Evolutionary conservation across 2,329 filamentous ascomycete species (phyloP).

Genomic region (Myriosclerotinia scirpicola): DNA sequence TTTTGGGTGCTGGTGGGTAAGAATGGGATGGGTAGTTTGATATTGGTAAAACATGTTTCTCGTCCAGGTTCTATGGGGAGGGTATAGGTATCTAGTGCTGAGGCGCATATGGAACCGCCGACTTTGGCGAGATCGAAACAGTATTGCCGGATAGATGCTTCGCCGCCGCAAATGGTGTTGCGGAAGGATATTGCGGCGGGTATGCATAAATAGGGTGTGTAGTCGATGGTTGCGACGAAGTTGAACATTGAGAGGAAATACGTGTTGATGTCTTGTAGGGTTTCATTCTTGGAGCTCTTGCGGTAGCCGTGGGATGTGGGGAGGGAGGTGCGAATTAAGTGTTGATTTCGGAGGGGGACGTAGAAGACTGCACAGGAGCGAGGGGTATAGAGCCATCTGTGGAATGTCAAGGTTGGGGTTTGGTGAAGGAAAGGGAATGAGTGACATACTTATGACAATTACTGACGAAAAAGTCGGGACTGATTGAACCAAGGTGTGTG

Average conservation of each 20-base stretch:
- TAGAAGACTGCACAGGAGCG: conserved; percentile 81
- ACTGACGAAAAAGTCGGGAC: conserved; percentile 82
- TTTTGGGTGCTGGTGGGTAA: conserved; percentile 43
- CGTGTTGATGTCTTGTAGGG: conserved; percentile 40
- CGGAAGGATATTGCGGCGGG: conserved; percentile 74
- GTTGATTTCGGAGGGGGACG: conserved; percentile 76
- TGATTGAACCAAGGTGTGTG: conserved; percentile 56
- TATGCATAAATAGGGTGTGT: conserved; percentile 69
- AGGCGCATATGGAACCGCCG: conserved; percentile 61
- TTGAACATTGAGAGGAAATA: conserved; percentile 70
- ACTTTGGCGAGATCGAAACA: conserved; percentile 59
- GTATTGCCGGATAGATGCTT: conserved; percentile 66
- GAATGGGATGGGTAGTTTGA: conserved; percentile 58
- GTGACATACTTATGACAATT: conserved; percentile 87
- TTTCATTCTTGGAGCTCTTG: conserved; percentile 41
- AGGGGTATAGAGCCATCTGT: conserved; percentile 73
- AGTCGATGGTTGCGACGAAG: conserved; percentile 75
- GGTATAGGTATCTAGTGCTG: conserved; percentile 65
- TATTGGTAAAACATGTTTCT: conserved; percentile 69
- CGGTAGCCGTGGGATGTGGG: conserved; percentile 78
- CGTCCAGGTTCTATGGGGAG: conserved; percentile 67
- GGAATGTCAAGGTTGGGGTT: background rate
- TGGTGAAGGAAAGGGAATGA: too few relatives aligned
- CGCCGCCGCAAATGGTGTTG: conserved; percentile 66
- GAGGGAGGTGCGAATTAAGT: conserved; percentile 68